These are phyloP conservation scores for Isatis lusitanica DNA, from an alignment of 441 rosid species.

Conservation along the genomic window DNA sequence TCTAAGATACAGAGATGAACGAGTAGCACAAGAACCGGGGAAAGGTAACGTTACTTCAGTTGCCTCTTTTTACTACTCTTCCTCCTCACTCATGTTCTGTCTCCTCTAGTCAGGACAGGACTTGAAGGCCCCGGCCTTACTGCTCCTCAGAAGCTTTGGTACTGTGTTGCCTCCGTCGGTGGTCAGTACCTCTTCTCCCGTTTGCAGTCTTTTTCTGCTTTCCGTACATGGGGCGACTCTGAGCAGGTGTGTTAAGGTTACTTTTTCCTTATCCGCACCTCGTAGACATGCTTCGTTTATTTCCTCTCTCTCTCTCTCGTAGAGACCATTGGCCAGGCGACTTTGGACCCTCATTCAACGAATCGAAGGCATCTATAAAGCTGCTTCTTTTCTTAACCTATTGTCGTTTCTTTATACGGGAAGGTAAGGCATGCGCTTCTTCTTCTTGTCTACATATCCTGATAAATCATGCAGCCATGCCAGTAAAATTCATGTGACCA, in stretches of 20 bases:
- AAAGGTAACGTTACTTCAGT: constrained; percentile 41
- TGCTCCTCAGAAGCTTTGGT: constrained; percentile 79
- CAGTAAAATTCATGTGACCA: not conserved
- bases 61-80: not conserved
- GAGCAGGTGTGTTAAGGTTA: constrained; percentile 55
- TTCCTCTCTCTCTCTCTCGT: constrained; percentile 26
- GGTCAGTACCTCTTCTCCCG: constrained; percentile 93
- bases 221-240: constrained; percentile 96
- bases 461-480: not conserved
- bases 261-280: not conserved
- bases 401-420: constrained; percentile 87
- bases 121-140: constrained; percentile 94
- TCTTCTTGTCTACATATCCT: not conserved
- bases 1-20: constrained; percentile 85
- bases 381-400: constrained; percentile 85
- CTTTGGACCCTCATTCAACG: constrained; percentile 79
- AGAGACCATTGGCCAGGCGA: constrained; percentile 86
- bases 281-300: constrained; percentile 4
- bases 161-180: constrained; percentile 89
- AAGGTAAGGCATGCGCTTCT: constrained; percentile 46
- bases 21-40: constrained; percentile 47
- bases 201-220: constrained; percentile 88
- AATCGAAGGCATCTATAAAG: constrained; percentile 81
- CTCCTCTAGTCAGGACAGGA: constrained; percentile 76
- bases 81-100: not conserved